Evolutionary conservation across 805 yeast species (phyloP), one percentile per base, ranked within the genome.

Genomic region (Pichia cabralensis): DNA sequence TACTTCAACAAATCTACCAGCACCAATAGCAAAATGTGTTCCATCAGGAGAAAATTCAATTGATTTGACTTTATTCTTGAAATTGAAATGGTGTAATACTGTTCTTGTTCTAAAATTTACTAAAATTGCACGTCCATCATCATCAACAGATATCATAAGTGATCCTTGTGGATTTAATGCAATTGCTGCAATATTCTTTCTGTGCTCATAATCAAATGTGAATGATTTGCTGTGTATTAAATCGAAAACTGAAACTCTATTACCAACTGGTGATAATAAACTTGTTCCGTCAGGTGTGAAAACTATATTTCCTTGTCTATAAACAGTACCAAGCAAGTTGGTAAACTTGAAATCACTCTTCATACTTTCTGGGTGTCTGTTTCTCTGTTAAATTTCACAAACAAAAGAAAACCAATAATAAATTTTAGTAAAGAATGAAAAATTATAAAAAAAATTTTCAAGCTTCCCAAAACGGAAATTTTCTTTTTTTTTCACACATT

Each of bases 51-150:
- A 76, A 57, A 92, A 92, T 49, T 79, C 73, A 18, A 89, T 55
- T 45, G 80, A 89, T 19, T 61, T 55, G 22, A 89, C 94, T 30
- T 59, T 64, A 17, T 80, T 94, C 53, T 80, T 83, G 64, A 92
- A 92, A 54, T 88, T 92, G 67, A 92, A 86, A 59, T 92, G 94
- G 54, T 92, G 95, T 41, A 92, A 62, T 11, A 86, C 96, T 1
- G 84, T 78, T 43, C 94, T 70, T 17, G 94, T 69, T 27, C 69
- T 69, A 52, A 80, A 88, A 50, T 92, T 92, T 23, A 83, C 95
- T 40, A 92, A 65, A 30, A 92, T 85, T 14, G 95, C 96, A 46
- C 96, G 69, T 0, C 98, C 98, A 48, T 85, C 95, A 33, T 69
- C 78, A 52, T 94, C 98, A 2, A 89, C 83, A 2, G 94, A 71